A percentile compares a stretch with the other conserved stretches of the same genome.
Conservation (phyloP, 2,329 filamentous ascomycete species). For the Raffaelea arxii region DNA sequence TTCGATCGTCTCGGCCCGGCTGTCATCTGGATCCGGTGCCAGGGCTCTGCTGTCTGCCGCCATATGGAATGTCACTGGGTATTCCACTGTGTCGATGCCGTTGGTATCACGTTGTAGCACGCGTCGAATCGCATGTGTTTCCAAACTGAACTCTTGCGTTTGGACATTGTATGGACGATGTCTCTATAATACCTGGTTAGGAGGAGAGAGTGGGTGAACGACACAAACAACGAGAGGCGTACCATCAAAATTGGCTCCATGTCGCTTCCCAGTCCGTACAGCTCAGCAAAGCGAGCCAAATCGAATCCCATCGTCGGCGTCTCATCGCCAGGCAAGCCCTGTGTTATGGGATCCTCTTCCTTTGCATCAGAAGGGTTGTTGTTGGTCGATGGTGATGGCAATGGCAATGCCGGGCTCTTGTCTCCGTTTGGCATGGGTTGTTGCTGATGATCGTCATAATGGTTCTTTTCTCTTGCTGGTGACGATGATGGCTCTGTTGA, state of each 20-base stretch:
- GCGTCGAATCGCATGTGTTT: slow-evolving; percentile 8
- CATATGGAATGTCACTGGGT: slow-evolving; percentile 23
- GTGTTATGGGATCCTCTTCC: not conserved
- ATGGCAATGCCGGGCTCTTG: not conserved
- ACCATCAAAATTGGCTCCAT: slow-evolving; percentile 24
- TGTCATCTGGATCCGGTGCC: slow-evolving; percentile 16
- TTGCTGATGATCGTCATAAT: not conserved
- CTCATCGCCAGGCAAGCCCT: not conserved
- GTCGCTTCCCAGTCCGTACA: slow-evolving; percentile 23
- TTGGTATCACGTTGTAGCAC: slow-evolving; percentile 15
- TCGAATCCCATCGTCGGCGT: slow-evolving; percentile 17
- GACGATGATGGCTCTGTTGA: not conserved
- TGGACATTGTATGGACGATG: slow-evolving; percentile 6
- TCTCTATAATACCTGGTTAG: slow-evolving; percentile 3
- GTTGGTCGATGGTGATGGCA: not conserved
- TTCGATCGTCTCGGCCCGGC: slow-evolving; percentile 38
- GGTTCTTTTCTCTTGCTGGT: not conserved
- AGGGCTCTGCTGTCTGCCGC: slow-evolving; percentile 21
- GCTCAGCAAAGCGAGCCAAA: slow-evolving; percentile 19
- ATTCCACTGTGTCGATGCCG: slow-evolving; percentile 17
- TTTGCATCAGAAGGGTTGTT: not conserved
- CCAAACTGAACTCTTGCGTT: slow-evolving; percentile 8
- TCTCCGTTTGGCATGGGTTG: not conserved
- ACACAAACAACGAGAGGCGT: too few relatives aligned
- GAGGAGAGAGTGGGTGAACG: too few relatives aligned